Conservation (phyloP, 371 early-diverging fungal genomes). For the Phascolomyces articulosus region DNA sequence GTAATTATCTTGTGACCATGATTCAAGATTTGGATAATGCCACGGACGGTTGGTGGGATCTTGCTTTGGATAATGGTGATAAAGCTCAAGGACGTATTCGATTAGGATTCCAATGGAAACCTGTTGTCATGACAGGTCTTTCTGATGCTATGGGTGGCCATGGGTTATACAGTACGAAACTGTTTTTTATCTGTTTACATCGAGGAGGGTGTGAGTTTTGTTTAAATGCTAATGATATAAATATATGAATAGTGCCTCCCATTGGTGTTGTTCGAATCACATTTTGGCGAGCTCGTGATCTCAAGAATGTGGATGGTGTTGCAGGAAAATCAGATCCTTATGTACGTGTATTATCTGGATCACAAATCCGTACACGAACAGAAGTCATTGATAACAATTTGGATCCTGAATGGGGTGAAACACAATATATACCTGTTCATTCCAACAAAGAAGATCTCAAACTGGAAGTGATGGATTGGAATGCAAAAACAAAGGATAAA, state of each 20-base stretch:
- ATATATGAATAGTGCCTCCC: slow-evolving; percentile 67
- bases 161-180: slow-evolving; percentile 37
- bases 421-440: slow-evolving; percentile 70
- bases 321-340: slow-evolving; percentile 89
- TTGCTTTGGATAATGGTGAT: slow-evolving; percentile 26
- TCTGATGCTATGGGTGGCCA: slow-evolving; percentile 40
- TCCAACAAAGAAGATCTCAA: slow-evolving; percentile 69
- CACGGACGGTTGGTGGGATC: slow-evolving; percentile 48
- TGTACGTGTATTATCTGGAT: slow-evolving; percentile 66
- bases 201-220: too few relatives aligned
- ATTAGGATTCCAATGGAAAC: slow-evolving; percentile 59
- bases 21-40: slow-evolving; percentile 31
- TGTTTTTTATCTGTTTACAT: background rate
- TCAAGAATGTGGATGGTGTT: slow-evolving; percentile 74
- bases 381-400: slow-evolving; percentile 74
- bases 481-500: slow-evolving; percentile 66
- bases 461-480: slow-evolving; percentile 82
- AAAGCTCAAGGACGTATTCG: slow-evolving; percentile 43
- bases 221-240: too few relatives aligned
- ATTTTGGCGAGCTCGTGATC: slow-evolving; percentile 72
- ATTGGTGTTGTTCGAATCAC: slow-evolving; percentile 85
- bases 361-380: slow-evolving; percentile 67
- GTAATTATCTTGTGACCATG: slow-evolving; percentile 34
- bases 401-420: slow-evolving; percentile 90
- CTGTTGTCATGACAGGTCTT: slow-evolving; percentile 52